Conservation (phyloP, 1,284 basidiomycete genomes). For the Naganishia sp. region DNA sequence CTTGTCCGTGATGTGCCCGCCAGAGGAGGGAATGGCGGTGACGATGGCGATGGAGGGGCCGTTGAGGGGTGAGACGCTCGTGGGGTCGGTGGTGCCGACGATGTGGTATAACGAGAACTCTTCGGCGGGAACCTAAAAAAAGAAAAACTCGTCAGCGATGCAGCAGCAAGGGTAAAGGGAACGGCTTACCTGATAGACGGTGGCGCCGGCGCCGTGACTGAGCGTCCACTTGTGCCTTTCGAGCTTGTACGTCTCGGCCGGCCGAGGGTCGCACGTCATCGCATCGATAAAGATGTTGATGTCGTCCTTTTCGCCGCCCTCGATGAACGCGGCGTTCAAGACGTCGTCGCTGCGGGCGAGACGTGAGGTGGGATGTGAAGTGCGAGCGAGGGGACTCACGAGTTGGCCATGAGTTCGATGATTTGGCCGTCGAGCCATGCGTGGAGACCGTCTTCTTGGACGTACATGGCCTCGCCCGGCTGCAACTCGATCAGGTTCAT, state of each 20-base stretch:
- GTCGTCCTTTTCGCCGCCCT: slow-evolving; percentile 44
- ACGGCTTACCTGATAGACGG: slow-evolving; percentile 28
- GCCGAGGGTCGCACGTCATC: slow-evolving; percentile 39
- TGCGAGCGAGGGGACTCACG: slow-evolving; percentile 1
- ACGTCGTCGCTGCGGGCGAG: slow-evolving; percentile 51
- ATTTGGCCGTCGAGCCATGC: slow-evolving; percentile 51
- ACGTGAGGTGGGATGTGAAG: background rate
- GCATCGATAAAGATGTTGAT: slow-evolving; percentile 38
- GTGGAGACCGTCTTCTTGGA: slow-evolving; percentile 45
- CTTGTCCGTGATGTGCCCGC: slow-evolving; percentile 31
- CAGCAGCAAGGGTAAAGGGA: slow-evolving; percentile 29
- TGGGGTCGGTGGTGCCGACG: slow-evolving; percentile 33
- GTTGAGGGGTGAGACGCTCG: slow-evolving; percentile 36
- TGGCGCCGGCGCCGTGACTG: slow-evolving; percentile 25
- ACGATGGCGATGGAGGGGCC: slow-evolving; percentile 42
- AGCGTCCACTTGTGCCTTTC: slow-evolving; percentile 17
- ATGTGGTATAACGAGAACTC: slow-evolving; percentile 43
- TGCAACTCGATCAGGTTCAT: slow-evolving; percentile 47
- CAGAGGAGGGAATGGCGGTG: slow-evolving; percentile 9
- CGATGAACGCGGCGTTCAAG: slow-evolving; percentile 51
- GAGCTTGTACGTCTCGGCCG: slow-evolving; percentile 32
- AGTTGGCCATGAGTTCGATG: slow-evolving; percentile 51
- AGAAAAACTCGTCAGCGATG: slow-evolving; percentile 34
- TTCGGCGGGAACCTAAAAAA: slow-evolving; percentile 41
- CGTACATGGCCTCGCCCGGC: slow-evolving; percentile 46